A percentile compares a stretch with the other conserved stretches of the same genome.
These are phyloP conservation scores for Hypoxylon sp. DNA, from an alignment of 2,329 filamentous ascomycete species.

Conservation along the genomic window DNA sequence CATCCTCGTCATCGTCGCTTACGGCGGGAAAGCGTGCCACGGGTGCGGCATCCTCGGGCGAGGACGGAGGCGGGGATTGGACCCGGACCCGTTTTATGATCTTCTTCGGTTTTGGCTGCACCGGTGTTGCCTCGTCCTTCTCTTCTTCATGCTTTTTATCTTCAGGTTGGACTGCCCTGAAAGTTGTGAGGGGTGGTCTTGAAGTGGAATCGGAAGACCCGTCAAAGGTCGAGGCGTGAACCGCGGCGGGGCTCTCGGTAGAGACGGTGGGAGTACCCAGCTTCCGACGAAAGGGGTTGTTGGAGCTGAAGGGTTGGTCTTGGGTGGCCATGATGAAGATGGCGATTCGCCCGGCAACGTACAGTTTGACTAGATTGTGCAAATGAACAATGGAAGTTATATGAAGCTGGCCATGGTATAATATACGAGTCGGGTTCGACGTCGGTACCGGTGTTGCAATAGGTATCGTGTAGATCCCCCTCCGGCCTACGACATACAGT, in stretches of 20 bases:
- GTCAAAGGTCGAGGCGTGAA: conserved; percentile 40
- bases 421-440: conserved; percentile 23
- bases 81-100: conserved; percentile 77
- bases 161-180: conserved; percentile 54
- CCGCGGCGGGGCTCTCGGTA: conserved; percentile 39
- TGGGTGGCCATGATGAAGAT: conserved; percentile 55
- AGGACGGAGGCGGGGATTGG: conserved; percentile 74
- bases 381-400: conserved; percentile 32
- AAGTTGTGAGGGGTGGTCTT: conserved; percentile 52
- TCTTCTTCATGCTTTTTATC: conserved; percentile 50
- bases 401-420: conserved; percentile 41
- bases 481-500: conserved; percentile 43
- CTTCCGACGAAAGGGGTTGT: conserved; percentile 70
- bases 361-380: conserved; percentile 33
- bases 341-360: conserved; percentile 16
- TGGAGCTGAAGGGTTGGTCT: conserved; percentile 58
- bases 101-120: conserved; percentile 60
- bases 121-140: conserved; percentile 52
- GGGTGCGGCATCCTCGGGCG: conserved; percentile 65
- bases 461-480: conserved; percentile 37
- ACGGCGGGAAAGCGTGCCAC: conserved; percentile 48
- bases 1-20: conserved; percentile 51
- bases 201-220: conserved; percentile 31
- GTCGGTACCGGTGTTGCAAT: conserved; percentile 20
- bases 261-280: conserved; percentile 43